Percentiles rank a stretch among this genome's conserved stretches.
Conservation (phyloP, 345 rosid species). For the Acer negundo region DNA sequence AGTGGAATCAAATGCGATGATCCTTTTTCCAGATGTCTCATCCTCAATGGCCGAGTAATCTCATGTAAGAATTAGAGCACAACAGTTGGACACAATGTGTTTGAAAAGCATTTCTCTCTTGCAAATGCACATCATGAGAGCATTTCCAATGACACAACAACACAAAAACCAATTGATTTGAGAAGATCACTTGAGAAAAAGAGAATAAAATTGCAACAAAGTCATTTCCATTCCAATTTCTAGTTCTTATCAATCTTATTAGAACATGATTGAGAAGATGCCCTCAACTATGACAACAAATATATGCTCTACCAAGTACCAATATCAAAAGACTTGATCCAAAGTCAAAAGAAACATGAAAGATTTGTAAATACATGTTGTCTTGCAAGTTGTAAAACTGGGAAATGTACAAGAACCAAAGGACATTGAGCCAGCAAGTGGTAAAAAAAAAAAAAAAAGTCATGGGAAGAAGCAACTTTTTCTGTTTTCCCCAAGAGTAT, state of each 20-base stretch:
- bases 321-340: background rate
- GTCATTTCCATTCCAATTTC: no score
- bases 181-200: no score
- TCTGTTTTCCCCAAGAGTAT: background rate
- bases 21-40: no score
- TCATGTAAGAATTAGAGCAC: background rate
- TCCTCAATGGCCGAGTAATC: no score
- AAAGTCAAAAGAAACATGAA: background rate
- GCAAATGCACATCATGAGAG: background rate
- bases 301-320: background rate
- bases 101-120: background rate
- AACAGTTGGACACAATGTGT: no score
- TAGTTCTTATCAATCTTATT: background rate
- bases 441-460: background rate
- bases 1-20: no score
- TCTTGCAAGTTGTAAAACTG: background rate
- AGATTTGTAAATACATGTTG: background rate
- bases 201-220: no score
- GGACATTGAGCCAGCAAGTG: no score
- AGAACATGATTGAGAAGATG: background rate
- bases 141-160: background rate
- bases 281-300: background rate
- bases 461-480: background rate
- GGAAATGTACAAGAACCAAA: no score
- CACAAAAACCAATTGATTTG: no score